These are phyloP conservation scores for Melanomma pulvis-pyrius DNA, from an alignment of 495 filamentous ascomycete species.

Conservation along the genomic window DNA sequence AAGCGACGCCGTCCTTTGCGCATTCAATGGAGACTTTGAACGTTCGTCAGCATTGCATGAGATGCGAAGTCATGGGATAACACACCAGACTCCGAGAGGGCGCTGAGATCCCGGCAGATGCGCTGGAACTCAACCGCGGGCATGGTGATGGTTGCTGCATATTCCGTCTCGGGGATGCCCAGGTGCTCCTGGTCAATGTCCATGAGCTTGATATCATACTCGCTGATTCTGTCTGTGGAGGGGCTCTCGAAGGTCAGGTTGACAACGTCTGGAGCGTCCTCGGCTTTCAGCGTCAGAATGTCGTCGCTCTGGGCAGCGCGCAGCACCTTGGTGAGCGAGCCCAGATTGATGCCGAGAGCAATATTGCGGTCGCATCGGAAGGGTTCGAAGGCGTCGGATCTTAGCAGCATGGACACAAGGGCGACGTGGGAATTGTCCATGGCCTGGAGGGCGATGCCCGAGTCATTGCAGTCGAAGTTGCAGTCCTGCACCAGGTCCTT, in stretches of 20 bases:
- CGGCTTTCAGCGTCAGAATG: constrained; percentile 93
- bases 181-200: constrained; percentile 99
- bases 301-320: constrained; percentile 94
- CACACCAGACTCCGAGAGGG: constrained; percentile 89
- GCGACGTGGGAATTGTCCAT: constrained; percentile 99
- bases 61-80: not conserved
- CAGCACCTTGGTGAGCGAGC: constrained; percentile 95
- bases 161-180: constrained; percentile 98
- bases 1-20: constrained; percentile 96
- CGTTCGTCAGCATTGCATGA: not conserved
- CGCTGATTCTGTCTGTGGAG: constrained; percentile 86
- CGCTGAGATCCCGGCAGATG: constrained; percentile 89
- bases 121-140: constrained; percentile 88
- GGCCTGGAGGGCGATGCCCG: constrained; percentile 94
- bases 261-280: constrained; percentile 91
- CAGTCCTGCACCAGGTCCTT: constrained; percentile 99
- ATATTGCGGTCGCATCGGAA: constrained; percentile 99
- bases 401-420: constrained; percentile 97
- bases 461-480: constrained; percentile 99
- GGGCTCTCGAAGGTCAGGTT: constrained; percentile 95
- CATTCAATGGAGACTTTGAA: constrained; percentile 87
- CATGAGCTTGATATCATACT: constrained; percentile 99
- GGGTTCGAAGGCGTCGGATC: constrained; percentile 90
- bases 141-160: constrained; percentile 88
- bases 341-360: constrained; percentile 94